Base-by-base conservation (phyloP, 1,284 basidiomycete genomes). In the Exsudoporus floridanus region DNA sequence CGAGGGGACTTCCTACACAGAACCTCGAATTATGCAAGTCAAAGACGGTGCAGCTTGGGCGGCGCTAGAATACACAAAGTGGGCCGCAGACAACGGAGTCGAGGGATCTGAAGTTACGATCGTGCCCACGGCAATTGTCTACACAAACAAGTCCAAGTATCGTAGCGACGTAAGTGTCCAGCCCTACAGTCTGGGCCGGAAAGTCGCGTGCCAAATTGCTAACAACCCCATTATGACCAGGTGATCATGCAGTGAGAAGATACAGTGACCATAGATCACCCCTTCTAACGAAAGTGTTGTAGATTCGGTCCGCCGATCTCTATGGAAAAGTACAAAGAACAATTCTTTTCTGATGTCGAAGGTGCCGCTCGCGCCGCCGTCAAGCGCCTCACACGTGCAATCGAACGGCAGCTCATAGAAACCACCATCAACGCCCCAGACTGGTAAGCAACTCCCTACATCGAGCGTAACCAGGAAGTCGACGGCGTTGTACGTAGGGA, bases 21-120 rank as follows among this genome's bases (percentile, higher is more conserved):
- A 95, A 65, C 93, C 94, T 4, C 82, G 84, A 52, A 89, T 98
- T 64, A 90, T 95, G 79, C 88, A 92, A 56, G 82, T 98, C 64
- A 98, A 98, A 70, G 93, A 98, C 62, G 95, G 95, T 23, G 90
- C 91, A n/a, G 85, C 92, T 8, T 98, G 94, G 94, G 88, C 93
- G 31, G 92, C 94, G 4, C 78, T 98, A 59, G 96, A 98, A 74
- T 98, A 95, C 71, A 79, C 84, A 13, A 88, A 89, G 61, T 94
- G 91, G 82, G 77, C 83, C 39, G 72, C 72, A 52, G 80, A 83
- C 53, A 74, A 82, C 59, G 74, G 64, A 65, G 76, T 66, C 57
- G 56, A 62, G 35, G 59, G 60, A 0, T 61, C 74, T 43, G 70
- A 59, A 58, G 76, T 76, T 47, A 74, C 67, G 56, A 83, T 98